Evolutionary conservation across 352 stramenopile genomes (phyloP).

Genomic region (Phytopythium montanum): DNA sequence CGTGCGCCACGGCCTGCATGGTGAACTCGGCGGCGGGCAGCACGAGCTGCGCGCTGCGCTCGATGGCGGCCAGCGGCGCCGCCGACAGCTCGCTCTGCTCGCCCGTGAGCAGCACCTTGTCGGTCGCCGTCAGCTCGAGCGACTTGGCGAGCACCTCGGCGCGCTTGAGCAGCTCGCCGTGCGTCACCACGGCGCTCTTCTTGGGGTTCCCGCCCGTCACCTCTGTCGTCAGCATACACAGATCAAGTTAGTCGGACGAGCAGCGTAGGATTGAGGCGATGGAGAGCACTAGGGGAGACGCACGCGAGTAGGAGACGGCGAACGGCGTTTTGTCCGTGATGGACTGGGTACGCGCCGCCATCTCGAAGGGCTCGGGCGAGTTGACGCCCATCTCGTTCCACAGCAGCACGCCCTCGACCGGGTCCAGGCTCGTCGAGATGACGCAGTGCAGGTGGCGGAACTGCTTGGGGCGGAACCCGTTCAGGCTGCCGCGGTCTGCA

Average conservation of each 20-base stretch:
- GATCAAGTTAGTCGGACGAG: neutral
- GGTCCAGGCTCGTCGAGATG: constrained; percentile 79
- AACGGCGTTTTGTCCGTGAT: constrained; percentile 72
- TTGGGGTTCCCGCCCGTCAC: constrained; percentile 72
- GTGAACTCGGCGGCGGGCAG: constrained; percentile 69
- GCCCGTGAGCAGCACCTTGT: constrained; percentile 83
- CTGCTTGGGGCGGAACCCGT: constrained; percentile 75
- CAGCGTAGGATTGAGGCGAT: neutral
- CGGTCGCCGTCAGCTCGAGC: constrained; percentile 64
- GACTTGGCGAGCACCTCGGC: constrained; percentile 63
- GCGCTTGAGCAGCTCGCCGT: constrained; percentile 78
- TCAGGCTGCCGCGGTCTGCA: constrained; percentile 42
- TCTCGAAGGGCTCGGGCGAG: constrained; percentile 57
- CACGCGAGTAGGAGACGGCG: constrained; percentile 77
- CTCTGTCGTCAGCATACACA: constrained; percentile 31
- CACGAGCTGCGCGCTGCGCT: constrained; percentile 73
- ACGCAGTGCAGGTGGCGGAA: constrained; percentile 82
- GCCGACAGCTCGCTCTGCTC: constrained; percentile 63
- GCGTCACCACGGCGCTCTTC: constrained; percentile 74
- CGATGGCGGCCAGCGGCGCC: constrained; percentile 69
- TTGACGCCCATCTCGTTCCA: constrained; percentile 84
- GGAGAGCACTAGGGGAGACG: constrained; percentile 17
- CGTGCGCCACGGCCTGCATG: constrained; percentile 66
- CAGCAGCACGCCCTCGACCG: constrained; percentile 66
- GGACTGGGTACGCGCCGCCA: constrained; percentile 53